Evolutionary conservation across 1,284 basidiomycete genomes (phyloP).

Genomic region (Baeospora myosura): DNA sequence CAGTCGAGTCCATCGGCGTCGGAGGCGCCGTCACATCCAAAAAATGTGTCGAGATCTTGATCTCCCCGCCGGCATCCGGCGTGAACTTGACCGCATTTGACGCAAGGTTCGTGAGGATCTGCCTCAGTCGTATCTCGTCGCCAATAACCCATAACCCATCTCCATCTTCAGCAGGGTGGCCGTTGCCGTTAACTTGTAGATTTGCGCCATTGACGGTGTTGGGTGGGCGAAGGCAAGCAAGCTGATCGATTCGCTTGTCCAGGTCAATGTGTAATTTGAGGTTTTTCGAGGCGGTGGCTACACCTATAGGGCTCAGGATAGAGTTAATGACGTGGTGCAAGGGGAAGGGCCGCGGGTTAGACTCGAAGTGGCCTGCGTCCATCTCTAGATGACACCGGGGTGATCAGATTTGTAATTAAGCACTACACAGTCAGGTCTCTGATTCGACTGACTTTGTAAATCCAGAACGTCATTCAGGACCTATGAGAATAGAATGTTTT

Average conservation of each 20-base stretch:
- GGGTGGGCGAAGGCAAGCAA: too few relatives aligned
- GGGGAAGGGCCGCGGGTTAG: constrained; percentile 44
- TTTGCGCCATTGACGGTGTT: too few relatives aligned
- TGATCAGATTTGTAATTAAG: not conserved
- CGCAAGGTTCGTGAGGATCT: constrained; percentile 52
- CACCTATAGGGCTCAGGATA: constrained; percentile 56
- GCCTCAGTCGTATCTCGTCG: constrained; percentile 62
- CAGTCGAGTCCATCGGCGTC: too few relatives aligned
- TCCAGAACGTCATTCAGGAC: constrained; percentile 1
- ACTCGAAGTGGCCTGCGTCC: constrained; percentile 1
- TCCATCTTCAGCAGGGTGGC: not conserved
- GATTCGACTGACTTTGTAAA: too few relatives aligned
- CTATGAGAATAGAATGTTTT: not conserved
- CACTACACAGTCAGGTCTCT: too few relatives aligned
- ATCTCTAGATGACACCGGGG: too few relatives aligned
- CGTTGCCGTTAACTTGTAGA: too few relatives aligned
- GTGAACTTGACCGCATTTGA: constrained; percentile 42
- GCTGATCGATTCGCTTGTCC: constrained; percentile 56
- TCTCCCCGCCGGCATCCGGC: constrained; percentile 25
- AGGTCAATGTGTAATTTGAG: constrained; percentile 53
- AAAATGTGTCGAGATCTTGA: constrained; percentile 26
- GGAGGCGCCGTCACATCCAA: too few relatives aligned
- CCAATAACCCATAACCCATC: constrained; percentile 47
- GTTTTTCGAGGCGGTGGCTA: constrained; percentile 55
- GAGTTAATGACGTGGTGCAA: constrained; percentile 68